Conservation (phyloP, 345 rosid genomes). For the Populus nigra region DNA sequence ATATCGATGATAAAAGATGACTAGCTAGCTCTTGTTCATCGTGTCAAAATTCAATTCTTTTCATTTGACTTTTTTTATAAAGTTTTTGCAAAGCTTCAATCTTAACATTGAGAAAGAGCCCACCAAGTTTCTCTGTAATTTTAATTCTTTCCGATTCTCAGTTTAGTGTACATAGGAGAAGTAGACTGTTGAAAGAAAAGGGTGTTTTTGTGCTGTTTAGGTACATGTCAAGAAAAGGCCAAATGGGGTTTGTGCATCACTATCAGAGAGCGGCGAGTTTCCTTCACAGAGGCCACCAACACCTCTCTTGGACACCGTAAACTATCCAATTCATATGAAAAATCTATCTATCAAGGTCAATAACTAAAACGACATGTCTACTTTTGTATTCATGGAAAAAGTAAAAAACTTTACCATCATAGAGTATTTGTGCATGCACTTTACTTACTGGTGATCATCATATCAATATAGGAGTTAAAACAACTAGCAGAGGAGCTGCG, state of each 20-base stretch:
- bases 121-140: not conserved
- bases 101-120: not conserved
- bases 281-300: conserved; percentile 77
- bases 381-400: not conserved
- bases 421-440: not conserved
- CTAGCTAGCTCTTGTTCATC: not conserved
- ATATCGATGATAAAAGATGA: too few relatives aligned
- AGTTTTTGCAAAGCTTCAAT: not conserved
- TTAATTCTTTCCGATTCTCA: not conserved
- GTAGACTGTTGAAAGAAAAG: conserved; percentile 17
- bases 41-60: conserved; percentile 2
- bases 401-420: not conserved
- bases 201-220: conserved; percentile 31
- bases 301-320: conserved; percentile 88
- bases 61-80: not conserved
- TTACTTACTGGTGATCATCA: not conserved
- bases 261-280: conserved; percentile 70
- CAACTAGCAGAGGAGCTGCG: conserved; percentile 85
- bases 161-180: not conserved
- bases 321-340: conserved; percentile 94
- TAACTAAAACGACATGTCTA: not conserved
- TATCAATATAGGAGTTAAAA: conserved; percentile 59
- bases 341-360: conserved; percentile 76
- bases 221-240: conserved; percentile 51
- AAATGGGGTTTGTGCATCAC: conserved; percentile 59